Evolutionary conservation across 495 filamentous ascomycete genomes (phyloP), one percentile per base, ranked within the genome.

Genomic region (Polyplosphaeria fusca): DNA sequence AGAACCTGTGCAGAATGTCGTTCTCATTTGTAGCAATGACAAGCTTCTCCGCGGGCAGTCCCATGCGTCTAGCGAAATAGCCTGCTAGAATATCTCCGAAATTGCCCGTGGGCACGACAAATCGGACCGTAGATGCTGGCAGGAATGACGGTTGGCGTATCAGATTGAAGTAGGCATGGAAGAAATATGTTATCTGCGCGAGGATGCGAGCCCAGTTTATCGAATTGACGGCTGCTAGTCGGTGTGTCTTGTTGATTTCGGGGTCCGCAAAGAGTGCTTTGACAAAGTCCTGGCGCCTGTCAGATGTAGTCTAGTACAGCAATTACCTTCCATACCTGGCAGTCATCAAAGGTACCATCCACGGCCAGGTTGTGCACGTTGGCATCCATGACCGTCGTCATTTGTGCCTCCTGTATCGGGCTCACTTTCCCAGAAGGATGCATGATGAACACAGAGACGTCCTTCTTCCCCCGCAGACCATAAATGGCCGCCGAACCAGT

Each of bases 21-120:
- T 96, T 95, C 71, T 89, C 88, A 68, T 95, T 95, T 23, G 90
- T 94, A 0, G 91, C 89, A 45, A 95, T 81, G 64, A 94, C 80
- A 23, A 98, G 82, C 70, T 88, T 91, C 45, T 87, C 83, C 2
- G 80, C 77, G 20, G 91, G 91, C 0, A 96, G 81, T 41, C 93
- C 93, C 90, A 98, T 96, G 55, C 82, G 79, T 59, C 84, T 83
- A 0, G 91, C 90, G 66, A 96, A 95, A 70, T 87, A 97, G 39
- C 93, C 93, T 0, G 93, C 91, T 2, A 96, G 79, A 61, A 97
- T 86, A 67, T 97, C 85, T n/a, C 91, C 93, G 68, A 98, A 98
- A 78, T 98, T 97, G 12, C 93, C 92, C 2, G 89, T 88, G 1
- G 93, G 93, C 0, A 88, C 85, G 7, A 92, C 86, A 64, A 88